Percentiles rank a stretch among this genome's conserved stretches.
Evolutionary conservation across 306 rosid genomes (phyloP).

Genomic region (Cercis canadensis): DNA sequence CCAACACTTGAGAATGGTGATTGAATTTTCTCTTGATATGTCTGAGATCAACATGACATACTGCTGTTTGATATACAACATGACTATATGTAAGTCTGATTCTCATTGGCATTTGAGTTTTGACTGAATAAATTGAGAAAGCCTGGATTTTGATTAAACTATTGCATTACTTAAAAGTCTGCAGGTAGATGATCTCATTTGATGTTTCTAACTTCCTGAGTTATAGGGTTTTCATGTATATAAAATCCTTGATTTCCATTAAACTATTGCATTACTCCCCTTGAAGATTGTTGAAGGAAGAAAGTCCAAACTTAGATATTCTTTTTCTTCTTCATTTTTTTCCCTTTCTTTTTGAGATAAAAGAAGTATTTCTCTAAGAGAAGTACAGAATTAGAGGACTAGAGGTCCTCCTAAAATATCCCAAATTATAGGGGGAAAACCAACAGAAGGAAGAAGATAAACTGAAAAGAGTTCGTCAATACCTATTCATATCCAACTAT

Average conservation of each 20-base stretch:
- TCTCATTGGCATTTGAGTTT: conserved; percentile 2
- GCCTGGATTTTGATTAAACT: conserved; percentile 3
- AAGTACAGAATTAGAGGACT: not conserved
- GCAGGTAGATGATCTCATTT: conserved; percentile 11
- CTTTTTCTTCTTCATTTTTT: not conserved
- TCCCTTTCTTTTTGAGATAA: not conserved
- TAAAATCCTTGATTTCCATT: not conserved
- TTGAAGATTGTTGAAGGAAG: conserved; percentile 23
- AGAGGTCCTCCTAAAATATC: not conserved
- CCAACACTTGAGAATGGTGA: conserved; percentile 16
- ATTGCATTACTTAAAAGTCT: not conserved
- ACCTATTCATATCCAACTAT: too few species aligned
- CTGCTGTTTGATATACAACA: conserved; percentile 11
- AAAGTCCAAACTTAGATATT: conserved; percentile 16
- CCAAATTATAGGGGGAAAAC: conserved; percentile 16
- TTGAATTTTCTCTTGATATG: conserved; percentile 5
- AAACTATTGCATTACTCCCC: conserved; percentile 8
- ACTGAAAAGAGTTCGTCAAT: too few species aligned
- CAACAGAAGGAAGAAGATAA: too few species aligned
- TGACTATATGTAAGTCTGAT: not conserved
- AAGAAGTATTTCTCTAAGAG: not conserved
- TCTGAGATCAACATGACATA: conserved; percentile 10
- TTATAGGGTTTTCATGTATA: not conserved
- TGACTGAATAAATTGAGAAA: conserved; percentile 19
- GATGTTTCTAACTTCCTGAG: not conserved